These are phyloP conservation scores for Xylaria polymorpha DNA, from an alignment of 2,329 filamentous ascomycete genomes.

Conservation along the genomic window DNA sequence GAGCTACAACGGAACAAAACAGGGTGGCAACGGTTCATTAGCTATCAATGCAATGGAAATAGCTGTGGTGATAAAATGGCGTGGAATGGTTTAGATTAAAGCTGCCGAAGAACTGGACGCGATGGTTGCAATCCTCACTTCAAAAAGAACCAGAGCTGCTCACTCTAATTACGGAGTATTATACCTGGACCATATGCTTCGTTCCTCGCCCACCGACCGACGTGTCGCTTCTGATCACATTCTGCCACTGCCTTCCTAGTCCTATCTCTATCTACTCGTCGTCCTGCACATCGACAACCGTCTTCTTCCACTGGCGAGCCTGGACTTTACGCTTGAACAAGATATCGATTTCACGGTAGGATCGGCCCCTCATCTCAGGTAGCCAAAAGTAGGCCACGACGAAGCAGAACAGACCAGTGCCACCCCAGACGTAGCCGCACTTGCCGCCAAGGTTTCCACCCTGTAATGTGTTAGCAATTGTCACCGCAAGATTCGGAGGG, in stretches of 20 bases:
- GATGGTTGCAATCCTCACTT: too few relatives aligned
- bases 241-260: not conserved
- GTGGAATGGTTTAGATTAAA: too few relatives aligned
- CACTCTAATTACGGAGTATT: not conserved
- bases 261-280: slow-evolving; percentile 61
- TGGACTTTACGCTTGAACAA: slow-evolving; percentile 65
- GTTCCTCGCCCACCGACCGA: not conserved
- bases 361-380: slow-evolving; percentile 68
- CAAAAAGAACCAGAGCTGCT: too few relatives aligned
- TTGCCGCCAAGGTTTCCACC: slow-evolving; percentile 61
- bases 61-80: too few relatives aligned
- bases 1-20: too few relatives aligned
- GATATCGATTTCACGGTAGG: slow-evolving; percentile 72
- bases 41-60: too few relatives aligned
- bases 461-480: slow-evolving; percentile 34
- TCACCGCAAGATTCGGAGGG: not conserved
- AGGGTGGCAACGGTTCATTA: too few relatives aligned
- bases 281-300: slow-evolving; percentile 66
- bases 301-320: slow-evolving; percentile 67
- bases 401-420: slow-evolving; percentile 66
- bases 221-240: not conserved
- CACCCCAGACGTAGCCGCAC: slow-evolving; percentile 70
- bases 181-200: not conserved
- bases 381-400: slow-evolving; percentile 60
- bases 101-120: too few relatives aligned